These are phyloP conservation scores for Eustoma russellianum DNA, from an alignment of 257 asterid species.

Conservation along the genomic window DNA sequence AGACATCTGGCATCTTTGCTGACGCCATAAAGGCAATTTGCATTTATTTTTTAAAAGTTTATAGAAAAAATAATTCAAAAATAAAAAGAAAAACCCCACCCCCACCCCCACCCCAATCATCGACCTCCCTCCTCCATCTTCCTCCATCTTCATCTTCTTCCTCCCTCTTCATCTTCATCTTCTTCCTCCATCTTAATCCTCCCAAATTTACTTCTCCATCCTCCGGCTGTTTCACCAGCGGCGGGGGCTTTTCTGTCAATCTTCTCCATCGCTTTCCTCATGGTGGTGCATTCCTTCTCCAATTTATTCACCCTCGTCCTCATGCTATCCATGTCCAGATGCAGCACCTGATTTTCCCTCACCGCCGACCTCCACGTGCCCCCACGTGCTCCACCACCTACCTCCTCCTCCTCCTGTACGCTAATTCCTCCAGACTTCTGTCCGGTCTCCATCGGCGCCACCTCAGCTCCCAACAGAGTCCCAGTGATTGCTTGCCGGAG, in stretches of 20 bases:
- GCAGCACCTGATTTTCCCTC: conserved; percentile 83
- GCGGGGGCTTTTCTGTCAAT: conserved; percentile 40
- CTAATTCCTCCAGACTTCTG: conserved; percentile 7
- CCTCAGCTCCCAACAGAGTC: conserved; percentile 42
- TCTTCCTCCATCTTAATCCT: no score
- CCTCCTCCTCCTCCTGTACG: conserved; percentile 17
- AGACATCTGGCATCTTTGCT: no score
- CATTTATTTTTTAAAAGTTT: no score
- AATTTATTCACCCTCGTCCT: conserved; percentile 76
- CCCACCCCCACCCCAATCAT: no score
- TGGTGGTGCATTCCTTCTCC: conserved; percentile 75
- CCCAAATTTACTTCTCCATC: conserved; percentile 66
- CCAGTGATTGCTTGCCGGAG: conserved; percentile 96
- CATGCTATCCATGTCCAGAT: conserved; percentile 80
- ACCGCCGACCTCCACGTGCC: conserved; percentile 59
- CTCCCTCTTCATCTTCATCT: no score
- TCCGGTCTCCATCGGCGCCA: conserved; percentile 21
- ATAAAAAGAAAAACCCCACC: no score
- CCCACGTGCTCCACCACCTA: conserved; percentile 13
- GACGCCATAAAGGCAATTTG: no score
- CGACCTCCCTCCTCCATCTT: no score
- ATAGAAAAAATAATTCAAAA: no score
- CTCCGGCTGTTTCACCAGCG: conserved; percentile 24
- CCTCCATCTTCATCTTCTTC: no score
- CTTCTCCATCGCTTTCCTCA: conserved; percentile 62